Evolutionary conservation across 176 grass and related monocot species (phyloP).

Genomic region (Dendrocalamus sinicus): DNA sequence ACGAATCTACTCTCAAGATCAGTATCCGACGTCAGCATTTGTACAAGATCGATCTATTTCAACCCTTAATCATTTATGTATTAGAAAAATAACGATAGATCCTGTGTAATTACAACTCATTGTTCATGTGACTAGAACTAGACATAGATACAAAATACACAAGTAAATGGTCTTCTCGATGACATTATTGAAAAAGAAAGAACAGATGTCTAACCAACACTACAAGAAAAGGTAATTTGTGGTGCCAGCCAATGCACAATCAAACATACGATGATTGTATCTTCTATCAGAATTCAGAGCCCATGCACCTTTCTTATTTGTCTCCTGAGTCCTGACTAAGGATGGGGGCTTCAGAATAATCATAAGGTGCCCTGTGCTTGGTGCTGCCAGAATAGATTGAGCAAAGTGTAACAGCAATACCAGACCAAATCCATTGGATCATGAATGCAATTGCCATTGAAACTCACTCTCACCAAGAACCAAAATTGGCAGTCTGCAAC

Average conservation of each 20-base stretch:
- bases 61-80: conserved; percentile 5
- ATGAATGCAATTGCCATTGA: conserved; percentile 38
- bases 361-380: neutral
- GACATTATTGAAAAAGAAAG: conserved; percentile 48
- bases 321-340: conserved; percentile 11
- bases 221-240: conserved; percentile 21
- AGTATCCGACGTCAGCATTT: neutral
- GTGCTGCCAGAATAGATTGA: conserved; percentile 10
- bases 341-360: conserved; percentile 24
- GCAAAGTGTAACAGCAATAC: conserved; percentile 4
- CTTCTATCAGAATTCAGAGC: neutral
- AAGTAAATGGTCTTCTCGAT: conserved; percentile 28
- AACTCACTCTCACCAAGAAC: conserved; percentile 26
- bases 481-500: conserved; percentile 26
- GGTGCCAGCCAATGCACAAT: conserved; percentile 40
- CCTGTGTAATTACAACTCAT: conserved; percentile 40
- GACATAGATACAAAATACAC: conserved; percentile 51
- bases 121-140: conserved; percentile 50
- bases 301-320: conserved; percentile 44
- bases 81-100: conserved; percentile 35
- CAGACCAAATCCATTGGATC: conserved; percentile 19
- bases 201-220: conserved; percentile 37
- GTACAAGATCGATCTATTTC: neutral
- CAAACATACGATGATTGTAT: conserved; percentile 31
- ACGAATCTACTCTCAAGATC: conserved; percentile 10